A percentile compares a stretch with the other conserved stretches of the same genome.
Conservation (phyloP, 1,139 yeast species). For the Arxiozyma slooffiae region DNA sequence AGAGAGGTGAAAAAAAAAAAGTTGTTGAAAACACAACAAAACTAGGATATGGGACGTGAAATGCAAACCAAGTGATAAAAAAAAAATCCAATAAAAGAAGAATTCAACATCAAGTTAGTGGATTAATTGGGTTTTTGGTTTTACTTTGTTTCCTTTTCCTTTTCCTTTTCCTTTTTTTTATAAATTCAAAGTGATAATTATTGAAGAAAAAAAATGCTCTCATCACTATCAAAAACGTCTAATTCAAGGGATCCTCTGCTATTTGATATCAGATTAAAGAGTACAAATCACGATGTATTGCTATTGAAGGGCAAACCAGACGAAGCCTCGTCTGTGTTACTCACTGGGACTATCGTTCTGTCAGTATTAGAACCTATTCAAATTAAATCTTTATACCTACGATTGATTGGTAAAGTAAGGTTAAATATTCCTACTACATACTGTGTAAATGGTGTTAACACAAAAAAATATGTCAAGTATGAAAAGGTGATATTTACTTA, state of each 20-base stretch:
- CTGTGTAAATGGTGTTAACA: constrained; percentile 34
- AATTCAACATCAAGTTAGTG: background rate
- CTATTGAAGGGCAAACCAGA: constrained; percentile 68
- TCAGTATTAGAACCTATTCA: constrained; percentile 68
- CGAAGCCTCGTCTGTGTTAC: constrained; percentile 67
- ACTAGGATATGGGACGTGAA: background rate
- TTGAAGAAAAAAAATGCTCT: background rate
- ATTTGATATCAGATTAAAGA: constrained; percentile 34
- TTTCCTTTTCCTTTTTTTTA: background rate
- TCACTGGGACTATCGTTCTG: constrained; percentile 70
- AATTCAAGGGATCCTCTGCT: constrained; percentile 19
- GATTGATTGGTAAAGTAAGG: constrained; percentile 55
- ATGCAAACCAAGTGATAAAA: background rate
- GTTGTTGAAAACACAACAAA: no score
- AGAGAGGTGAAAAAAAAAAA: background rate
- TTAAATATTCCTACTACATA: constrained; percentile 41
- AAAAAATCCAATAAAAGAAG: background rate
- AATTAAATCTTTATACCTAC: constrained; percentile 52
- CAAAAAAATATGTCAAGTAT: constrained; percentile 46
- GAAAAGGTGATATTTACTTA: constrained; percentile 57
- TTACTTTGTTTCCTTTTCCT: background rate
- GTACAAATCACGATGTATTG: constrained; percentile 57
- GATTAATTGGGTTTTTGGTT: background rate
- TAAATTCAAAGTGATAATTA: background rate
- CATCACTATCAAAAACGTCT: constrained; percentile 3